These are phyloP conservation scores for Penicillium paxilli DNA, from an alignment of 495 filamentous ascomycete species.

Conservation along the genomic window DNA sequence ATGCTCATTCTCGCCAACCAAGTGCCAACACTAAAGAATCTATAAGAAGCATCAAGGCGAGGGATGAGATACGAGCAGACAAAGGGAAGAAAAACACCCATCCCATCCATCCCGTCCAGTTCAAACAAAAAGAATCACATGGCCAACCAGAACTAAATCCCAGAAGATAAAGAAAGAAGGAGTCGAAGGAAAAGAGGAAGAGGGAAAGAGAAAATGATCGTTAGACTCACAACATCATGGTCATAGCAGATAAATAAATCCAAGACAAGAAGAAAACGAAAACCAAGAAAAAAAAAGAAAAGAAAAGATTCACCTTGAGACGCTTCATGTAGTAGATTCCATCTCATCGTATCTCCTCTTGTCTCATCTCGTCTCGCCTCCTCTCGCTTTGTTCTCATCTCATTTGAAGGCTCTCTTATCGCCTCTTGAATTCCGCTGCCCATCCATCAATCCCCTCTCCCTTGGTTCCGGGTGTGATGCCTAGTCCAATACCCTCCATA, in stretches of 20 bases:
- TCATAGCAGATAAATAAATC: constrained; percentile 7
- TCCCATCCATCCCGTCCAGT: too few species aligned
- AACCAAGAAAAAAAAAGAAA: constrained; percentile 11
- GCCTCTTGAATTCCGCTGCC: constrained; percentile 87
- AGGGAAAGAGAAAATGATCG: constrained; percentile 17
- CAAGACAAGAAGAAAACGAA: not conserved
- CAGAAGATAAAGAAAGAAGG: not conserved
- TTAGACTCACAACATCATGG: constrained; percentile 19
- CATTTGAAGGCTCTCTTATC: constrained; percentile 40
- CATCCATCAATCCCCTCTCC: constrained; percentile 97
- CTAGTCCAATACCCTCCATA: constrained; percentile 78
- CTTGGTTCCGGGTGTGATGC: constrained; percentile 71
- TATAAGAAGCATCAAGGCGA: not conserved
- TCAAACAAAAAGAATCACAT: not conserved
- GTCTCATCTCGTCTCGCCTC: not conserved
- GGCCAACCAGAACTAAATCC: not conserved
- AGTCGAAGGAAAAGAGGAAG: not conserved
- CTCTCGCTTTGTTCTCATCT: not conserved
- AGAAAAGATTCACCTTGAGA: constrained; percentile 5
- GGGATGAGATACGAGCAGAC: not conserved
- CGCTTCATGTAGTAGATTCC: not conserved
- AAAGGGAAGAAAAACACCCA: not conserved
- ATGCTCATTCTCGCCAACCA: not conserved
- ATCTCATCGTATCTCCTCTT: not conserved
- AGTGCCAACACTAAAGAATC: not conserved